Percentiles rank a stretch among this genome's conserved stretches.
phyloP scores from a whole-genome alignment of 2,329 filamentous ascomycete genomes.

The Sporothrix curviconia region DNA sequence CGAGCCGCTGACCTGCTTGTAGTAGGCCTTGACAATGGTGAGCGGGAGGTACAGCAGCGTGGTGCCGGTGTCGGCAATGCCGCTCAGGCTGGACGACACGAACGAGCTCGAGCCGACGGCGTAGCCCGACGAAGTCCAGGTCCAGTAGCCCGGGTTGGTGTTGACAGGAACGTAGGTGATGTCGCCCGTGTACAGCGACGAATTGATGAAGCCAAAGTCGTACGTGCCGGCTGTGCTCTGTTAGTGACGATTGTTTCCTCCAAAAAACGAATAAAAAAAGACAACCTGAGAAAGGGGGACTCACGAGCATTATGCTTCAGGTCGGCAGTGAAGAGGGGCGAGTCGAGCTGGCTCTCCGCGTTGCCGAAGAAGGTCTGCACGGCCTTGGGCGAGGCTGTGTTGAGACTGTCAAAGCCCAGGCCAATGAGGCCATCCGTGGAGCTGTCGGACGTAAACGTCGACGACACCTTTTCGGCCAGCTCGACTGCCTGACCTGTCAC shows the following conservation, averaged over 20 bases:
- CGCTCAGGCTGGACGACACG: conserved; percentile 29
- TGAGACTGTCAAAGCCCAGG: conserved; percentile 26
- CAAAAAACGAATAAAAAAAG: background rate
- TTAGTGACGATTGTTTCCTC: no score
- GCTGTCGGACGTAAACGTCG: conserved; percentile 23
- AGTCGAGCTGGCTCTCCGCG: conserved; percentile 24
- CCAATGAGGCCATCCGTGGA: conserved; percentile 23
- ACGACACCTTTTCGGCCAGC: conserved; percentile 24
- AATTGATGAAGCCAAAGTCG: conserved; percentile 52
- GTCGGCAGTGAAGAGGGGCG: conserved; percentile 50
- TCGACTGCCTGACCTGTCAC: conserved; percentile 28
- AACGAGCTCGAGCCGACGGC: conserved; percentile 41
- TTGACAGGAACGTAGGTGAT: conserved; percentile 46
- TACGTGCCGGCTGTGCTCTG: conserved; percentile 30
- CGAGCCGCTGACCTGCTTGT: conserved; percentile 31
- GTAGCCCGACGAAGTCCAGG: conserved; percentile 44
- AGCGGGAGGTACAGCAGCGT: conserved; percentile 34
- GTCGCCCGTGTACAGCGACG: conserved; percentile 44
- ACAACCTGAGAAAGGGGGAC: background rate
- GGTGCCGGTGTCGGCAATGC: conserved; percentile 38
- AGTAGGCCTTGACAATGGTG: conserved; percentile 34
- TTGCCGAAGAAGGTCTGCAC: conserved; percentile 32
- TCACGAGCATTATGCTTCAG: conserved; percentile 24
- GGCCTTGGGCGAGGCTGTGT: conserved; percentile 24
- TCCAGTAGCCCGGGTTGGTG: conserved; percentile 48